Conservation (phyloP, 306 rosid species). For the Quercus robur region DNA sequence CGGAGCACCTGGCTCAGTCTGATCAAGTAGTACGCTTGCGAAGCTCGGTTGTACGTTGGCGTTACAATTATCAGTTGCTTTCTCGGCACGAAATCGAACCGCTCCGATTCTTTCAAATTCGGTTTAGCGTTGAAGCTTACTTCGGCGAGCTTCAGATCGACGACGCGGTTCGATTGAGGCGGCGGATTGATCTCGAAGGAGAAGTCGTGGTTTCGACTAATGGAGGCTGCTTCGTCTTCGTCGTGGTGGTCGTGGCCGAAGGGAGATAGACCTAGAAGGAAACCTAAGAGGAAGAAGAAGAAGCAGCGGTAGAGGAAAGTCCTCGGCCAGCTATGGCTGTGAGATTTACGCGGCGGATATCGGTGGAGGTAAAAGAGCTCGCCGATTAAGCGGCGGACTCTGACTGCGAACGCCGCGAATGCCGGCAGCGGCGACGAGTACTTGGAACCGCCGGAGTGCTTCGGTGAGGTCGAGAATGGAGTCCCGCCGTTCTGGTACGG, state of each 20-base stretch:
- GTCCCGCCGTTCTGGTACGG: slow-evolving; percentile 47
- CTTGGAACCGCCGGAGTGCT: slow-evolving; percentile 40
- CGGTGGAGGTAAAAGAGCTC: slow-evolving; percentile 35
- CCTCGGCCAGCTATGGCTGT: slow-evolving; percentile 43
- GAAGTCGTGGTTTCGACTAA: slow-evolving; percentile 39
- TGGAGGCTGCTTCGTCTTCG: slow-evolving; percentile 36
- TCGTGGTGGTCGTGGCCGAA: slow-evolving; percentile 57
- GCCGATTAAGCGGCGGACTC: slow-evolving; percentile 39
- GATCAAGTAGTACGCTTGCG: slow-evolving; percentile 75
- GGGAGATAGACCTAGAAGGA: slow-evolving; percentile 70
- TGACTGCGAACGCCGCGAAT: slow-evolving; percentile 20
- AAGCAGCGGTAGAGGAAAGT: slow-evolving; percentile 46
- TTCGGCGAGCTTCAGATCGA: background rate
- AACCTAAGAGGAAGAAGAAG: slow-evolving; percentile 72
- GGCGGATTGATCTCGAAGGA: slow-evolving; percentile 60
- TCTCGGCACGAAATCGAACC: slow-evolving; percentile 46
- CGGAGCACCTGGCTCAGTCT: slow-evolving; percentile 75
- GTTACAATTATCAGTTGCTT: slow-evolving; percentile 87
- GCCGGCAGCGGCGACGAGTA: slow-evolving; percentile 48
- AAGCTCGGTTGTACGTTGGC: slow-evolving; percentile 68
- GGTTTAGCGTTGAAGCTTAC: slow-evolving; percentile 29
- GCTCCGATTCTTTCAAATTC: slow-evolving; percentile 9
- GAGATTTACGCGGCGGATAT: slow-evolving; percentile 31
- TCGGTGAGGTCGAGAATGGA: slow-evolving; percentile 55
- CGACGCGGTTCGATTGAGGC: slow-evolving; percentile 16